phyloP scores from a whole-genome alignment of 2,329 filamentous ascomycete genomes.

The Pyrenophora seminiperda region DNA sequence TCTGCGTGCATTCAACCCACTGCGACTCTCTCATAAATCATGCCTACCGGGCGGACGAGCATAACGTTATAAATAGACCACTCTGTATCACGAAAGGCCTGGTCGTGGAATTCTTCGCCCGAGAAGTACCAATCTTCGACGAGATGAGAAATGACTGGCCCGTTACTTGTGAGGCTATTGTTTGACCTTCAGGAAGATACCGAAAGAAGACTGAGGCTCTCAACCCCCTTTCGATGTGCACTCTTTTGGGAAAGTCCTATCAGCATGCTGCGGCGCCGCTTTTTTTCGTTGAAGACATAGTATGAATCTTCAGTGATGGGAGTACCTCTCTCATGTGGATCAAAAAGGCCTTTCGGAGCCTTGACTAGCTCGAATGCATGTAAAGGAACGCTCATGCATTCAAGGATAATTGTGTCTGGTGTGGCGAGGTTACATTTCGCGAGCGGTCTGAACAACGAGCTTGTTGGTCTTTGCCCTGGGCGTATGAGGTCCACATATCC shows the following conservation, averaged over 20 bases:
- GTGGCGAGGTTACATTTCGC: neutral
- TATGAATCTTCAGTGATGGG: slow-evolving; percentile 1
- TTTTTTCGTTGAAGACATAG: slow-evolving; percentile 4
- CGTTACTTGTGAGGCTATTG: neutral
- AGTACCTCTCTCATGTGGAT: neutral
- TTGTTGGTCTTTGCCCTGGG: slow-evolving; percentile 5
- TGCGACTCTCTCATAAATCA: neutral
- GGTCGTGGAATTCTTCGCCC: slow-evolving; percentile 2
- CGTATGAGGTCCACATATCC: slow-evolving; percentile 7
- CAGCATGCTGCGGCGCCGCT: slow-evolving; percentile 4
- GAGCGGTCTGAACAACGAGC: slow-evolving; percentile 1
- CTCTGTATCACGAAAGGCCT: slow-evolving; percentile 1
- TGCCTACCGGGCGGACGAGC: neutral
- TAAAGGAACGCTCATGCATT: neutral
- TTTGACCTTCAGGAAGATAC: slow-evolving; percentile 1
- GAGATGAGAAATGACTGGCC: slow-evolving; percentile 5
- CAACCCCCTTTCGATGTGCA: neutral
- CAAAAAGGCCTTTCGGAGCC: neutral
- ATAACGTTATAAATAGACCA: slow-evolving; percentile 10
- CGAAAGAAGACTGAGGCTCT: neutral
- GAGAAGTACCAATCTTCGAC: neutral
- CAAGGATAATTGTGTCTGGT: neutral
- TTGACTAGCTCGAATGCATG: neutral
- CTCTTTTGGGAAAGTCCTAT: neutral
- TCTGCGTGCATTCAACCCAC: slow-evolving; percentile 8